These are phyloP conservation scores for Colletotrichum theobromicola DNA, from an alignment of 2,329 filamentous ascomycete genomes.

Conservation along the genomic window DNA sequence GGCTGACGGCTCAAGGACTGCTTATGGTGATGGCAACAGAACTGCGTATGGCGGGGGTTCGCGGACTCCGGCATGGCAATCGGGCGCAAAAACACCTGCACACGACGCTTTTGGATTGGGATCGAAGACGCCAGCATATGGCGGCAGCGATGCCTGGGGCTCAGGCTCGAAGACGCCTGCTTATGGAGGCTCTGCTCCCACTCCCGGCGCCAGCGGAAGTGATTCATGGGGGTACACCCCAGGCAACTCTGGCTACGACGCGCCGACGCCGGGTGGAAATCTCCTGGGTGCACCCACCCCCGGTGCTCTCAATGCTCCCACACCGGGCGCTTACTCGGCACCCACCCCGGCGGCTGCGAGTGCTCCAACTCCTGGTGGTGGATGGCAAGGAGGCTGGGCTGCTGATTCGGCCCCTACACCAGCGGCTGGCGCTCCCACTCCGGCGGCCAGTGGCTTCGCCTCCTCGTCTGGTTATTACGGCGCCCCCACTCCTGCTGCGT, in stretches of 20 bases:
- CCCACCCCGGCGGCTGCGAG: conserved; percentile 65
- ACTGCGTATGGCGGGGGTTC: conserved; percentile 79
- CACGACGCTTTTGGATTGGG: conserved; percentile 69
- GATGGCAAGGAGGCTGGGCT: conserved; percentile 64
- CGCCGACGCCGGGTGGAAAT: conserved; percentile 67
- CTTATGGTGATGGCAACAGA: conserved; percentile 74
- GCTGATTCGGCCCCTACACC: conserved; percentile 71
- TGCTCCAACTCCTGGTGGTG: conserved; percentile 73
- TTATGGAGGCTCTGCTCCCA: conserved; percentile 66
- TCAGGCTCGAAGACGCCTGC: conserved; percentile 80
- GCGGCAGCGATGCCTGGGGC: conserved; percentile 62
- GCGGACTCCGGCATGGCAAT: conserved; percentile 79
- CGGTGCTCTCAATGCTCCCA: conserved; percentile 70
- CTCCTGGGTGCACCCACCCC: conserved; percentile 65
- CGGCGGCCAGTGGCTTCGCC: conserved; percentile 64
- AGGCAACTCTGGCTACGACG: conserved; percentile 66
- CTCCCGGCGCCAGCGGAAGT: conserved; percentile 60
- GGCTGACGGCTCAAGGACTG: conserved; percentile 70
- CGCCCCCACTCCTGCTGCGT: conserved; percentile 70
- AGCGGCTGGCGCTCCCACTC: conserved; percentile 70
- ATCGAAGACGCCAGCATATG: conserved; percentile 72
- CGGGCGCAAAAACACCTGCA: conserved; percentile 75
- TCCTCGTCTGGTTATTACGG: conserved; percentile 55
- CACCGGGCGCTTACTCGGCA: conserved; percentile 71
- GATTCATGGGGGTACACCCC: conserved; percentile 67